phyloP scores from a whole-genome alignment of 208 protist genomes.

The Wallacemonas sp. region DNA sequence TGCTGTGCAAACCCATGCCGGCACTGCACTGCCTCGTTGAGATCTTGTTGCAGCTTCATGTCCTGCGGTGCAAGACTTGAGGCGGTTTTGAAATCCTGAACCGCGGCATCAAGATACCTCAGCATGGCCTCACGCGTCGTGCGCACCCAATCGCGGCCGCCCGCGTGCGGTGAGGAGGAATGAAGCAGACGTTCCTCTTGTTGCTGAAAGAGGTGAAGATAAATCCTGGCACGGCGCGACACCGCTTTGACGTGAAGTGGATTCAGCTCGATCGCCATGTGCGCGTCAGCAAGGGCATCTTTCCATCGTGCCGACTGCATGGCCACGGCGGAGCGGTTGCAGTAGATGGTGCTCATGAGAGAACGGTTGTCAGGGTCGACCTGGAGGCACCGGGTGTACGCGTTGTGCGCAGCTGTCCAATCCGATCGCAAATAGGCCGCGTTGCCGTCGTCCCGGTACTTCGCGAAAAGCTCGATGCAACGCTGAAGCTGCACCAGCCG shows the following conservation, averaged over 20 bases:
- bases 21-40: conserved; percentile 23
- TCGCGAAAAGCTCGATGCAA: conserved; percentile 53
- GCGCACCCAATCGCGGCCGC: conserved; percentile 14
- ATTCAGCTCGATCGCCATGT: conserved; percentile 40
- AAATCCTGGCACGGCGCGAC: conserved; percentile 56
- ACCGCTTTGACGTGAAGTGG: conserved; percentile 60
- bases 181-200: conserved; percentile 24
- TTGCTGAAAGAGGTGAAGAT: conserved; percentile 41
- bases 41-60: conserved; percentile 9
- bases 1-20: conserved; percentile 14
- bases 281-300: conserved; percentile 52
- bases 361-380: conserved; percentile 61
- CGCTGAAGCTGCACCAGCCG: conserved; percentile 51
- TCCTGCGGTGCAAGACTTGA: conserved; percentile 26
- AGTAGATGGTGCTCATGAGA: conserved; percentile 66
- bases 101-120: conserved; percentile 51
- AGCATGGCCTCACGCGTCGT: conserved; percentile 23
- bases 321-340: conserved; percentile 79
- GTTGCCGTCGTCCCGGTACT: conserved; percentile 72
- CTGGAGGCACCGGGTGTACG: conserved; percentile 69
- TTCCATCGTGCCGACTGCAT: conserved; percentile 68
- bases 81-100: conserved; percentile 49
- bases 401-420: conserved; percentile 53
- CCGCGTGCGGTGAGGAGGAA: conserved; percentile 1
- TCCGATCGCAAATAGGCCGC: conserved; percentile 48